Evolutionary conservation across 306 rosid genomes (phyloP).

Genomic region (Mimosa pudica): DNA sequence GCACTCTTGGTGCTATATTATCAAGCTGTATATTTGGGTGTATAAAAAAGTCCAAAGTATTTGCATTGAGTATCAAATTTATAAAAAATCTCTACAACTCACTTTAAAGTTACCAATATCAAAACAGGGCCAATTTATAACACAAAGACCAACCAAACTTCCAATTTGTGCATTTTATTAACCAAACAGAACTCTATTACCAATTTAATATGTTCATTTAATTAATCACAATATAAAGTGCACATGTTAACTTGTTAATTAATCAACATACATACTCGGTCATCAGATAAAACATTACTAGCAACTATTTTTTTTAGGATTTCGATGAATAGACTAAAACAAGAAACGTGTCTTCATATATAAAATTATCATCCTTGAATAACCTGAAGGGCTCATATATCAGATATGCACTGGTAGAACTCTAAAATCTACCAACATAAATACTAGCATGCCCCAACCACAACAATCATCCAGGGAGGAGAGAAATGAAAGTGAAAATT

Average conservation of each 20-base stretch:
- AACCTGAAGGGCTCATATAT: background rate
- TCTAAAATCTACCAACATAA: background rate
- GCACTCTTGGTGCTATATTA: background rate
- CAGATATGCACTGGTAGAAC: too few relatives aligned
- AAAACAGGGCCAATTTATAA: background rate
- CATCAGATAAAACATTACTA: background rate
- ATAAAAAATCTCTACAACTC: background rate
- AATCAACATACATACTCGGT: background rate
- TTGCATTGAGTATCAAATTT: constrained; percentile 11
- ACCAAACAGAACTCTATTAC: background rate
- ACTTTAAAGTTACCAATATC: background rate
- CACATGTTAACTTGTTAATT: background rate
- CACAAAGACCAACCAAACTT: background rate
- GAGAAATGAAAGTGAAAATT: background rate
- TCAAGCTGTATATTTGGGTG: background rate
- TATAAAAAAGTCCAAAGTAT: constrained; percentile 13
- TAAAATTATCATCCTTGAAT: background rate
- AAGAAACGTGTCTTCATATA: background rate
- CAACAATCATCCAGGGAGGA: background rate
- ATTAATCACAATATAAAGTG: too few relatives aligned
- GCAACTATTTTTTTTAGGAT: background rate
- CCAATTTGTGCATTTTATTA: constrained; percentile 21
- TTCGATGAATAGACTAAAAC: background rate
- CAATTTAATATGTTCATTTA: too few relatives aligned
- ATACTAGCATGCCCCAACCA: background rate